phyloP scores from a whole-genome alignment of 352 stramenopile genomes.

The Plasmopara muralis region DNA sequence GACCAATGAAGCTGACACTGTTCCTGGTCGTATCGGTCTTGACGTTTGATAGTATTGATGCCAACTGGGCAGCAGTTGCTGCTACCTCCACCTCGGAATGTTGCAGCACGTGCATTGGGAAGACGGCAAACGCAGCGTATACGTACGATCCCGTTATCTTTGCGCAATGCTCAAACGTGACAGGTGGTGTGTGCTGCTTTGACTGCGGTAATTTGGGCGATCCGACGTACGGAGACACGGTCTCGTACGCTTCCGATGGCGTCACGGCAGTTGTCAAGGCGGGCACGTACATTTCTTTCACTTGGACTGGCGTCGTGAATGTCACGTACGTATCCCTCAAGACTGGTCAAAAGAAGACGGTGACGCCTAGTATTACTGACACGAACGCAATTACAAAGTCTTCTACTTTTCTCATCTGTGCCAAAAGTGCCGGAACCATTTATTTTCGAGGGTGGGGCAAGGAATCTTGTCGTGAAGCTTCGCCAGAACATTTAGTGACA shows the following conservation, averaged over 20 bases:
- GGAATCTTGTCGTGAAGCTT: constrained; percentile 46
- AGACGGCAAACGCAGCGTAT: constrained; percentile 44
- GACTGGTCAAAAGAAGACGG: constrained; percentile 56
- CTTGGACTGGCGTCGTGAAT: constrained; percentile 38
- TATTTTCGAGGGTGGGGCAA: constrained; percentile 55
- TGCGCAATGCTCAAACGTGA: constrained; percentile 40
- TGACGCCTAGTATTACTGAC: constrained; percentile 36
- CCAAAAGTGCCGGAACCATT: constrained; percentile 43
- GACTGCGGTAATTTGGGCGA: constrained; percentile 45
- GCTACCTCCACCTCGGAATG: constrained; percentile 31
- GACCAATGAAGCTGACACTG: constrained; percentile 2
- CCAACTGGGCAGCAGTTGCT: constrained; percentile 5
- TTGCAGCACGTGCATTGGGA: constrained; percentile 63
- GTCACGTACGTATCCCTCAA: constrained; percentile 63
- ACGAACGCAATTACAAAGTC: constrained; percentile 27
- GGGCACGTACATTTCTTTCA: constrained; percentile 48
- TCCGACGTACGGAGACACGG: constrained; percentile 24
- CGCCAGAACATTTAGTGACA: constrained; percentile 36
- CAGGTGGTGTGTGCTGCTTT: constrained; percentile 62
- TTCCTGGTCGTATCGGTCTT: constrained; percentile 2
- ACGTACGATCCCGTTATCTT: constrained; percentile 63
- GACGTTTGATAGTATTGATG: background rate
- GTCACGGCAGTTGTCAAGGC: constrained; percentile 42
- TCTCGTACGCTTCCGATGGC: constrained; percentile 39
- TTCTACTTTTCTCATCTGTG: constrained; percentile 54